Evolutionary conservation across 352 stramenopile genomes (phyloP).

Genomic region (Pythium coloratum): DNA sequence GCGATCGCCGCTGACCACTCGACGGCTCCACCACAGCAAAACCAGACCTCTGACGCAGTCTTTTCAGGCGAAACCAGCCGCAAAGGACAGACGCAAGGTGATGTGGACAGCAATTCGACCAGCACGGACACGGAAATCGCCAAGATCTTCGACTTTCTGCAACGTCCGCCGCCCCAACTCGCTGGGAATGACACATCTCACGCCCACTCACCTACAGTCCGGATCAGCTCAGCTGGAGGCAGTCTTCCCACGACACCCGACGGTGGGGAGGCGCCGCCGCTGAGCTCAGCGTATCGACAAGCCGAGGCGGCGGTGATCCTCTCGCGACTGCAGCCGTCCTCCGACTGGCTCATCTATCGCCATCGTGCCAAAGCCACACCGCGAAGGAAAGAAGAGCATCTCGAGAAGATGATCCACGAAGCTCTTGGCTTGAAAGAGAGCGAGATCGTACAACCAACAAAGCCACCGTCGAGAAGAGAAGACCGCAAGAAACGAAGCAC

Average conservation of each 20-base stretch:
- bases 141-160: slow-evolving; percentile 30
- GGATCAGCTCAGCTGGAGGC: not conserved
- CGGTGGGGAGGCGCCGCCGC: not conserved
- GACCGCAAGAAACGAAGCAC: not conserved
- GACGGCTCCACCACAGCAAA: not conserved
- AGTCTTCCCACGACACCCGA: not conserved
- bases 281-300: slow-evolving; percentile 9
- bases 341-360: slow-evolving; percentile 66
- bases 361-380: slow-evolving; percentile 41
- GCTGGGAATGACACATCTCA: not conserved
- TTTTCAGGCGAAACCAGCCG: not conserved
- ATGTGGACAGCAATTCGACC: not conserved
- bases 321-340: slow-evolving; percentile 34
- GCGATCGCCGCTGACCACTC: slow-evolving; percentile 22
- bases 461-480: not conserved
- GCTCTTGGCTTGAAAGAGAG: slow-evolving; percentile 15
- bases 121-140: slow-evolving; percentile 23
- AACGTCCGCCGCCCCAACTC: slow-evolving; percentile 21
- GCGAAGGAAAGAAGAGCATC: slow-evolving; percentile 40
- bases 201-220: not conserved
- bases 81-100: not conserved
- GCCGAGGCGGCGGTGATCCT: slow-evolving; percentile 25
- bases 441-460: not conserved
- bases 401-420: slow-evolving; percentile 43
- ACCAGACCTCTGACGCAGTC: not conserved